A percentile compares a stretch with the other conserved stretches of the same genome.
These are phyloP conservation scores for Pseudogymnoascus sp. DNA, from an alignment of 2,329 filamentous ascomycete genomes.

Conservation along the genomic window DNA sequence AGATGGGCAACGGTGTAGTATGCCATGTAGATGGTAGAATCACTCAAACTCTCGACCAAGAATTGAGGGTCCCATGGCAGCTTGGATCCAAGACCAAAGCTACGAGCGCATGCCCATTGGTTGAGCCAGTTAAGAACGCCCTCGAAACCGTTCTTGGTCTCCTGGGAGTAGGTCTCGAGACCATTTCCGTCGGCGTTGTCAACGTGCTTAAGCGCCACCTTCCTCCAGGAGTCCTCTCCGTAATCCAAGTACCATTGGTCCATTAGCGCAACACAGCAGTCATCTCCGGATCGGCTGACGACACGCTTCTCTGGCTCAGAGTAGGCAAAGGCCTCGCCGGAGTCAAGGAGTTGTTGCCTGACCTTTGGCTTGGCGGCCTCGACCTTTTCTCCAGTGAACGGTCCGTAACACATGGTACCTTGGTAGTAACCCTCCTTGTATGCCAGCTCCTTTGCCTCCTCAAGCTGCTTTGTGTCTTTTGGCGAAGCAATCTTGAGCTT, in stretches of 20 bases:
- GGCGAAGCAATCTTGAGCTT: constrained; percentile 94
- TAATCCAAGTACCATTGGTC: constrained; percentile 99
- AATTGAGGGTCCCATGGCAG: constrained; percentile 89
- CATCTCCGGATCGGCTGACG: constrained; percentile 79
- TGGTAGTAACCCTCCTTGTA: constrained; percentile 99
- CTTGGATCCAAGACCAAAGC: constrained; percentile 86
- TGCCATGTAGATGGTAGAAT: constrained; percentile 88
- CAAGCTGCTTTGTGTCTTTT: constrained; percentile 85
- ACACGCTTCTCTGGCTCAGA: constrained; percentile 89
- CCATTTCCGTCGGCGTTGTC: constrained; percentile 56
- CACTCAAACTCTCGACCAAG: constrained; percentile 84
- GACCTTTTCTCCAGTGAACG: constrained; percentile 81
- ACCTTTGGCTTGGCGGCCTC: constrained; percentile 83
- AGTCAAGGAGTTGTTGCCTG: constrained; percentile 66
- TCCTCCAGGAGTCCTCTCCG: constrained; percentile 80
- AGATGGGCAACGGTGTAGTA: constrained; percentile 62
- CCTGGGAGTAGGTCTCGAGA: constrained; percentile 71
- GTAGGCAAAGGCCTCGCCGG: constrained; percentile 78
- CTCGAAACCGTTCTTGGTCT: constrained; percentile 74
- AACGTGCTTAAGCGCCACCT: constrained; percentile 65
- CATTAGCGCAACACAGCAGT: constrained; percentile 85
- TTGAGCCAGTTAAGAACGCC: constrained; percentile 86
- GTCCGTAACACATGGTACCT: constrained; percentile 78
- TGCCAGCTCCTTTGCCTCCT: constrained; percentile 88
- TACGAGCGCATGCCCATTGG: constrained; percentile 90